These are phyloP conservation scores for Pluteus cervinus DNA, from an alignment of 768 basidiomycete genomes.

Conservation along the genomic window DNA sequence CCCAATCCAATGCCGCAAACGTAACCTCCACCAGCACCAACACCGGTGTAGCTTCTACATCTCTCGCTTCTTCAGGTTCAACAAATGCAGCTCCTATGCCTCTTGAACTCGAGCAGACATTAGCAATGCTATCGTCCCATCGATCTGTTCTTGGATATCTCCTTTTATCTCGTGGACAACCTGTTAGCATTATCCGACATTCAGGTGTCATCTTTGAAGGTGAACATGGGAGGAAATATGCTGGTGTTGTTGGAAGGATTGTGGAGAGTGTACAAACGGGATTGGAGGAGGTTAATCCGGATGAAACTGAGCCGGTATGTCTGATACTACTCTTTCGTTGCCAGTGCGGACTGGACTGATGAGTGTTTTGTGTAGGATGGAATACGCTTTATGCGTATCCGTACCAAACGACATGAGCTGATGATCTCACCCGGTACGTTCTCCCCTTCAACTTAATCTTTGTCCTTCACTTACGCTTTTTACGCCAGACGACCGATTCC, in stretches of 20 bases:
- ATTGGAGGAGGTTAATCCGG: slow-evolving; percentile 66
- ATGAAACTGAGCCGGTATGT: slow-evolving; percentile 19
- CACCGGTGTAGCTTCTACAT: slow-evolving; percentile 5
- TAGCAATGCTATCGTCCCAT: slow-evolving; percentile 71
- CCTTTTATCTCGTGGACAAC: slow-evolving; percentile 67
- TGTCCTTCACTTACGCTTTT: neutral
- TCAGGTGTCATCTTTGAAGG: slow-evolving; percentile 85
- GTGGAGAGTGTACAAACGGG: slow-evolving; percentile 76
- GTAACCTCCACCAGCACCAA: neutral
- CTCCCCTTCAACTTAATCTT: no score
- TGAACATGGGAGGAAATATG: slow-evolving; percentile 74
- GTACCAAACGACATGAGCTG: slow-evolving; percentile 86
- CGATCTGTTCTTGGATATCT: slow-evolving; percentile 85
- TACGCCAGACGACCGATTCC: slow-evolving; percentile 65
- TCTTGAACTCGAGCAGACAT: slow-evolving; percentile 80
- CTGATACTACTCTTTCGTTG: neutral
- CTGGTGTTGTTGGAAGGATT: slow-evolving; percentile 63
- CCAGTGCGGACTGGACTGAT: neutral
- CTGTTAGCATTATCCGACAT: slow-evolving; percentile 75
- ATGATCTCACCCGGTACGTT: slow-evolving; percentile 88
- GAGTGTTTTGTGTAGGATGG: slow-evolving; percentile 53
- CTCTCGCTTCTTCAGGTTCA: slow-evolving; percentile 15
- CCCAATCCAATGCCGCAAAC: slow-evolving; percentile 15
- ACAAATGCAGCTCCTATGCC: slow-evolving; percentile 34
- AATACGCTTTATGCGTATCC: slow-evolving; percentile 82